Conservation (phyloP, 768 basidiomycete species). For the Sarcodon aspratus region DNA sequence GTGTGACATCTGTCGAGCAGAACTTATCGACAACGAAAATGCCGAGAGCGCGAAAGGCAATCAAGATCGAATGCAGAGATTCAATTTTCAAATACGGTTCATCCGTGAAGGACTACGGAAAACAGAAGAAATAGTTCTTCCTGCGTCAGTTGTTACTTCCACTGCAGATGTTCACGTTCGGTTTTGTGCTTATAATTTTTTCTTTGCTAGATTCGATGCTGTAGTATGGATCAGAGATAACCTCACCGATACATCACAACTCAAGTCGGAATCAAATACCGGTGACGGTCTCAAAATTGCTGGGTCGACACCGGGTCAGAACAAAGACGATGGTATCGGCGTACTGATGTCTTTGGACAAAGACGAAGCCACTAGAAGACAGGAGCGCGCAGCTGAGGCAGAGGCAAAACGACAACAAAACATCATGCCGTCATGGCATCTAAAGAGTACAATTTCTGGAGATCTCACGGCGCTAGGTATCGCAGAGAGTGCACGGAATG, state of each 20-base stretch:
- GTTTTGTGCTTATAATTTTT: slow-evolving; percentile 1
- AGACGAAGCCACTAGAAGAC: slow-evolving; percentile 62
- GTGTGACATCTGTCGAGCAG: slow-evolving; percentile 82
- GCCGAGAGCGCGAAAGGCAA: slow-evolving; percentile 75
- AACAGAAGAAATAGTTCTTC: slow-evolving; percentile 80
- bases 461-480: slow-evolving; percentile 82
- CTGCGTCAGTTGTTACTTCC: slow-evolving; percentile 43
- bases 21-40: slow-evolving; percentile 87
- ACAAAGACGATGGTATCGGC: slow-evolving; percentile 66
- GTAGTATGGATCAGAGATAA: slow-evolving; percentile 72
- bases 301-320: slow-evolving; percentile 45
- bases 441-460: slow-evolving; percentile 91
- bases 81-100: slow-evolving; percentile 84
- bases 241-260: slow-evolving; percentile 50
- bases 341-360: slow-evolving; percentile 88
- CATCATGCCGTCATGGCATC: slow-evolving; percentile 87
- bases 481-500: slow-evolving; percentile 52
- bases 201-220: slow-evolving; percentile 59
- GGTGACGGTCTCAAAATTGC: slow-evolving; percentile 61
- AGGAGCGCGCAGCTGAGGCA: slow-evolving; percentile 70
- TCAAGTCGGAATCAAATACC: slow-evolving; percentile 34
- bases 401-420: slow-evolving; percentile 86
- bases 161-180: not conserved
- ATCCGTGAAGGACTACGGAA: slow-evolving; percentile 81
- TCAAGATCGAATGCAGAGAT: slow-evolving; percentile 92